Base-by-base conservation (phyloP, 352 stramenopile genomes). In the Globisporangium cylindrosporum region DNA sequence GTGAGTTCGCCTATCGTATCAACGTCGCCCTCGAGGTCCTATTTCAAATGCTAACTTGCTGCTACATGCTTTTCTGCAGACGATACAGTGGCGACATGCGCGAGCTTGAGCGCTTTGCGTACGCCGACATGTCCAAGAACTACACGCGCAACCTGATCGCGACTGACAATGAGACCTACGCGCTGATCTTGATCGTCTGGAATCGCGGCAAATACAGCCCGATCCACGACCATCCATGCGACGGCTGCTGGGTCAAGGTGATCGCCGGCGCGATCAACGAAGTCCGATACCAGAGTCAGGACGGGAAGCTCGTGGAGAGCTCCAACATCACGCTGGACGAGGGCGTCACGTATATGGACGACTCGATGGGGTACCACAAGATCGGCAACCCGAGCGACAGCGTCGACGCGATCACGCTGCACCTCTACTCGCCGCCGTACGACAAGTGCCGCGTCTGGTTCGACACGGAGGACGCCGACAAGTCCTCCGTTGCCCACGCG, bases 151-250 rank as follows among this genome's bases (percentile, higher is more conserved):
- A 98, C 72, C 70, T 97, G 7, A 87, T 98, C 67, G 79, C 88
- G 4, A 97, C 90, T 1, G 93, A 98, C 74, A 66, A 93, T 69
- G 73, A 92, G 72, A 91, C 80, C 5, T 98, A 95, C 76, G 94
- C 92, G n/a, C 79, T 98, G n/a, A 86, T 98, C 48, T 59, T 98
- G 36, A 75, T 98, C 32, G 96, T 95, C 74, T 98, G 94, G 94
- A 98, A 95, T 78, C 79, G 86, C 22, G 80, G 74, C 58, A 82
- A 82, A 77, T 84, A 82, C 73, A 79, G 81, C 32, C 88, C 86
- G 20, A 94, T 97, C 74, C 90, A 97, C 76, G 88, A 97, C 77
- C 90, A 97, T 70, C 89, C 84, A 48, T 92, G 87, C 66, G 88
- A 96, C 66, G 90, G 88, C 29, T 97, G 90, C 71, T 95, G 85